Conservation (phyloP, 2,329 filamentous ascomycete genomes). For the Fusarium camptoceras region DNA sequence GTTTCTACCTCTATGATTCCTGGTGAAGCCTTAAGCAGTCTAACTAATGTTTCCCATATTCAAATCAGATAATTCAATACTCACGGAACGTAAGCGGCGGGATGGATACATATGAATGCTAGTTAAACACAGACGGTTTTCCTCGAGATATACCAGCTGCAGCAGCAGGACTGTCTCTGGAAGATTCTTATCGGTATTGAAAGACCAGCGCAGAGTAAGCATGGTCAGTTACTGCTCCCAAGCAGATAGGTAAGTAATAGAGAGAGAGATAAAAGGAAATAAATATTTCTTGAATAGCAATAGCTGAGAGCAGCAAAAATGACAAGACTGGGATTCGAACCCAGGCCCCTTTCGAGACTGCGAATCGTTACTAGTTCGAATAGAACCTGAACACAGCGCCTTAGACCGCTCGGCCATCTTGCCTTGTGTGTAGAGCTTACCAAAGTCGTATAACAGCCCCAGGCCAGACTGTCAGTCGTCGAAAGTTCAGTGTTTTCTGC, state of each 20-base stretch:
- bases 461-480: accelerated
- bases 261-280: background rate
- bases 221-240: background rate
- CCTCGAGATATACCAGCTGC: too few species aligned
- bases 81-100: too few species aligned
- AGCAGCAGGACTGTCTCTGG: too few species aligned
- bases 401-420: slow-evolving; percentile 42
- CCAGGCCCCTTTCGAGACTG: slow-evolving; percentile 43
- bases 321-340: slow-evolving; percentile 42
- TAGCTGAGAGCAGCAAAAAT: background rate
- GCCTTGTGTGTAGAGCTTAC: accelerated
- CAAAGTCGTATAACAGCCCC: background rate
- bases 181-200: accelerated
- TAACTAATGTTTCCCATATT: too few species aligned
- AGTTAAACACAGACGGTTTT: too few species aligned
- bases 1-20: too few species aligned
- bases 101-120: too few species aligned
- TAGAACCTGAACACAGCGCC: slow-evolving; percentile 43
- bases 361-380: slow-evolving; percentile 37
- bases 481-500: background rate
- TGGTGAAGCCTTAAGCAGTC: too few species aligned
- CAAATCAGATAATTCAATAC: too few species aligned
- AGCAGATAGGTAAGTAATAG: background rate
- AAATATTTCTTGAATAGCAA: background rate
- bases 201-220: background rate